A percentile compares a stretch with the other conserved stretches of the same genome.
These are phyloP conservation scores for Pseudophaeomoniella oleicola DNA, from an alignment of 2,329 filamentous ascomycete genomes.

Conservation along the genomic window DNA sequence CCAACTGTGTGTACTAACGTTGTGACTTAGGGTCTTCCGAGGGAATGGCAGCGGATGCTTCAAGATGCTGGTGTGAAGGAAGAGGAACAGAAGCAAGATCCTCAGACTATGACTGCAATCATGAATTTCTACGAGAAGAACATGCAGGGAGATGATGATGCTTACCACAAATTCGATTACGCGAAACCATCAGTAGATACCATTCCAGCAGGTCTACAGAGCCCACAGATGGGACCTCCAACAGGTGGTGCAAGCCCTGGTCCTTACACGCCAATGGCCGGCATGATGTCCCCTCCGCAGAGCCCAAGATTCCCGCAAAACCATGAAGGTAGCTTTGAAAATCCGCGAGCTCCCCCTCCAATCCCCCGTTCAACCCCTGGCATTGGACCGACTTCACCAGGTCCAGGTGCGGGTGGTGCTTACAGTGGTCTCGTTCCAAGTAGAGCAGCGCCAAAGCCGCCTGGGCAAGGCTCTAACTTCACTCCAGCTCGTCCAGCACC, in stretches of 20 bases:
- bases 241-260: constrained; percentile 29
- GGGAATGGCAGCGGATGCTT: constrained; percentile 93
- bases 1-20: background rate
- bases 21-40: constrained; percentile 61
- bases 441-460: constrained; percentile 78
- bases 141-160: constrained; percentile 67
- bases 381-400: constrained; percentile 14
- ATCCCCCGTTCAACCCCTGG: constrained; percentile 55
- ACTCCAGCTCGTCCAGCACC: constrained; percentile 25
- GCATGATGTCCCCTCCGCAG: constrained; percentile 59
- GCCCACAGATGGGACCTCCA: constrained; percentile 1
- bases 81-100: constrained; percentile 89
- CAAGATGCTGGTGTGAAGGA: constrained; percentile 93
- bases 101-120: constrained; percentile 89
- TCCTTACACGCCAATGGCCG: constrained; percentile 37
- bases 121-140: constrained; percentile 96
- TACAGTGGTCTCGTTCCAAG: constrained; percentile 53
- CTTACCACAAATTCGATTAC: constrained; percentile 93
- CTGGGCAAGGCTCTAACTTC: constrained; percentile 29
- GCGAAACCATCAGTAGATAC: constrained; percentile 40
- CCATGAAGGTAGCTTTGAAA: constrained; percentile 90
- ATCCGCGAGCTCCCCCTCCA: constrained; percentile 82
- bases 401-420: no score
- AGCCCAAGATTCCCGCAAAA: constrained; percentile 82
- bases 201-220: constrained; percentile 21